Evolutionary conservation across 306 rosid genomes (phyloP).

Genomic region (Vicia faba): DNA sequence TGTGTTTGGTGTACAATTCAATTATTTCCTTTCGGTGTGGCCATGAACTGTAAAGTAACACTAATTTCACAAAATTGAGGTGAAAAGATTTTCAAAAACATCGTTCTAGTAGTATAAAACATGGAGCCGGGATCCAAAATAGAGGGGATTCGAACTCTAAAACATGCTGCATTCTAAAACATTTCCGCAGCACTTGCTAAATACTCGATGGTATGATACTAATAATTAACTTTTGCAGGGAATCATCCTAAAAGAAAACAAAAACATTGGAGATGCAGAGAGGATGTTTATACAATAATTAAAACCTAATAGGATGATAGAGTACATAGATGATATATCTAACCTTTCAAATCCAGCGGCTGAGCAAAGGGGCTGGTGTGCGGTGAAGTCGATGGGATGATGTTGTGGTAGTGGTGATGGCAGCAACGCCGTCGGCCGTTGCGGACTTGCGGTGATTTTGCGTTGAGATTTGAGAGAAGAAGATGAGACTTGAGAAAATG

Average conservation of each 20-base stretch:
- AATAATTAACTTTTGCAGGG: conserved; percentile 58
- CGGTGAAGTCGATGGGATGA: too few relatives aligned
- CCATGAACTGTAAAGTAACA: background rate
- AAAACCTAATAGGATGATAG: too few relatives aligned
- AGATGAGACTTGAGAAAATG: too few relatives aligned
- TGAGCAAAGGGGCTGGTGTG: too few relatives aligned
- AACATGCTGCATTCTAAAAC: conserved; percentile 8
- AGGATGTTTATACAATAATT: conserved; percentile 96
- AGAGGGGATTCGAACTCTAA: background rate
- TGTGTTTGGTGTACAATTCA: background rate
- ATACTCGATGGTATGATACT: conserved; percentile 3
- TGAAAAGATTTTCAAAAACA: background rate
- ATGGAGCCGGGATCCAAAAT: too few relatives aligned
- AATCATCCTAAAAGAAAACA: conserved; percentile 81
- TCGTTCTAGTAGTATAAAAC: background rate
- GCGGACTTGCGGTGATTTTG: too few relatives aligned
- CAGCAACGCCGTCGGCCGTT: too few relatives aligned
- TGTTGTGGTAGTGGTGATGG: too few relatives aligned
- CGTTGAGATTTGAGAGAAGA: too few relatives aligned
- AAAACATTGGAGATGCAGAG: conserved; percentile 85
- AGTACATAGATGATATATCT: too few relatives aligned
- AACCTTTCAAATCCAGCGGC: too few relatives aligned
- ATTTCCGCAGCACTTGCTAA: background rate
- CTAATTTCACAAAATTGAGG: background rate
- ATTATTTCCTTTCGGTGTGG: background rate